These are phyloP conservation scores for Acrocalymma vagum DNA, from an alignment of 2,329 filamentous ascomycete genomes.

Conservation along the genomic window DNA sequence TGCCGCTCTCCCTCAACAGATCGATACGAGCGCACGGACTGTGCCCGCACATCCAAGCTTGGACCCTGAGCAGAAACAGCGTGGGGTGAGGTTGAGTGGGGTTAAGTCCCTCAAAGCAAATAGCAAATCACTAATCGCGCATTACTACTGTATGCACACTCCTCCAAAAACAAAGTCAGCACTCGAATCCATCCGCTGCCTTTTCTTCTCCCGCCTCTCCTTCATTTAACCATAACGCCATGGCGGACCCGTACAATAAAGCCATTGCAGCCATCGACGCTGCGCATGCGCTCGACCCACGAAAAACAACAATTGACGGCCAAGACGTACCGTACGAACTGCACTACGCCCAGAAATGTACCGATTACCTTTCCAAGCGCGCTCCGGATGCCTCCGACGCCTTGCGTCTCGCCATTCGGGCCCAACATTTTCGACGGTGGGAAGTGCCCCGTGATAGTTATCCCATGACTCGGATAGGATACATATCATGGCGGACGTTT, in stretches of 20 bases:
- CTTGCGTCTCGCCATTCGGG: constrained; percentile 79
- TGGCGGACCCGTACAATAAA: constrained; percentile 37
- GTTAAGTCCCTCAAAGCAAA: too few species aligned
- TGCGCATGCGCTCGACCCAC: constrained; percentile 75
- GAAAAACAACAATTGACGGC: constrained; percentile 55
- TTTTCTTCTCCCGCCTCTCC: too few species aligned
- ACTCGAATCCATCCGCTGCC: too few species aligned
- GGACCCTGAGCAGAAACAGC: too few species aligned
- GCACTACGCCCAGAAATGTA: constrained; percentile 84
- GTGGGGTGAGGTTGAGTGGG: too few species aligned
- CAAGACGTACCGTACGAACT: constrained; percentile 75
- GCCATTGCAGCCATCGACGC: constrained; percentile 76
- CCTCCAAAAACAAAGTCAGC: too few species aligned
- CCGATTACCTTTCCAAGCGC: constrained; percentile 71
- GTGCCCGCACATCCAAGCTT: too few species aligned
- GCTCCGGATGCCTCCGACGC: constrained; percentile 69
- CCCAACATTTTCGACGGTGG: constrained; percentile 88
- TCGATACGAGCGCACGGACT: too few species aligned
- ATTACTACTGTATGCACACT: too few species aligned
- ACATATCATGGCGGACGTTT: constrained; percentile 80
- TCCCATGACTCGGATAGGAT: constrained; percentile 78
- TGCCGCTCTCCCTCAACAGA: too few species aligned
- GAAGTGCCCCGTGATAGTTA: constrained; percentile 78
- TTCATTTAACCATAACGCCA: too few species aligned
- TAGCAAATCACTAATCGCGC: too few species aligned